phyloP scores from a whole-genome alignment of 331 rosid species.

The Quercus phellos region DNA sequence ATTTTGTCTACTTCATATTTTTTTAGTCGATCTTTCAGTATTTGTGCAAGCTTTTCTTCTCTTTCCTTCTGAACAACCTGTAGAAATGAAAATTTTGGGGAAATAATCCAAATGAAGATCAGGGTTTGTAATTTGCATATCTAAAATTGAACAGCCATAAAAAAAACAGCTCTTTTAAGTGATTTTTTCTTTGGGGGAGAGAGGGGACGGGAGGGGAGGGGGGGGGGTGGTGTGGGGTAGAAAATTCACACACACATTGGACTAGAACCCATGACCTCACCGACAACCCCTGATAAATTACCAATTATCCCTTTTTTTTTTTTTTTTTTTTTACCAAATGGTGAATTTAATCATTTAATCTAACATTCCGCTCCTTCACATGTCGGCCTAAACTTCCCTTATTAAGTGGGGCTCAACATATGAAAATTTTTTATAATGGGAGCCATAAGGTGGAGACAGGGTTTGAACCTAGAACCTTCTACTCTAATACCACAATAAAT shows the following conservation, averaged over 20 bases:
- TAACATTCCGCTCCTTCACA: no score
- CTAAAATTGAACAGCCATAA: slow-evolving; percentile 14
- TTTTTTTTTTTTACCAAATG: no score
- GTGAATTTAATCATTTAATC: no score
- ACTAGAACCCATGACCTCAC: not conserved
- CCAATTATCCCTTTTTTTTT: no score
- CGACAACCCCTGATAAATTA: not conserved
- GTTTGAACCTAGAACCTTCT: no score
- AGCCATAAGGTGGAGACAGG: no score
- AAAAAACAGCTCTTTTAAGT: not conserved
- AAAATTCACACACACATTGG: not conserved
- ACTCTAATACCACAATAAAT: no score
- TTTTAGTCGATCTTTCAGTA: slow-evolving; percentile 67
- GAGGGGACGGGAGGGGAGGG: no score
- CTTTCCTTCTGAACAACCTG: slow-evolving; percentile 92
- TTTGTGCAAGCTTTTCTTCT: slow-evolving; percentile 84
- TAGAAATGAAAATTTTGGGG: slow-evolving; percentile 27
- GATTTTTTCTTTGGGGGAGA: not conserved
- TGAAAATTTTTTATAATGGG: no score
- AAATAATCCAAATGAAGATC: slow-evolving; percentile 10
- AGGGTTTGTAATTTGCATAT: not conserved
- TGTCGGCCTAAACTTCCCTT: no score
- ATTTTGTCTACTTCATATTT: slow-evolving; percentile 80
- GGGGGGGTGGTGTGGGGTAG: not conserved
- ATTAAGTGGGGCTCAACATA: no score